Percentiles rank a stretch among this genome's conserved stretches.
Evolutionary conservation across 371 early-diverging fungal genomes (phyloP).

Genomic region (Capniomyces stellatus): DNA sequence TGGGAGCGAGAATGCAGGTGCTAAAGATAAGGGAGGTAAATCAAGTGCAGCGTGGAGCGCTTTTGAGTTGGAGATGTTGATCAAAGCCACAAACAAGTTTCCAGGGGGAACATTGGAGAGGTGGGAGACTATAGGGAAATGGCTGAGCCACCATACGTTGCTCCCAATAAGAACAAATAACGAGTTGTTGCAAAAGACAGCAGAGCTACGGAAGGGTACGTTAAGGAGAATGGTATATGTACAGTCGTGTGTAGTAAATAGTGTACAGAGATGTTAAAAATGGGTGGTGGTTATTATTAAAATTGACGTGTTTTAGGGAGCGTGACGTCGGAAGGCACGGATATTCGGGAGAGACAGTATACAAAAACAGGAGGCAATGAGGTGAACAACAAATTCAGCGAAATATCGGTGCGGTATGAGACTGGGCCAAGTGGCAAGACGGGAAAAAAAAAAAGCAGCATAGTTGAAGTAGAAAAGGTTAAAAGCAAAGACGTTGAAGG

Average conservation of each 20-base stretch:
- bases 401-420: slow-evolving; percentile 8
- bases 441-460: background rate
- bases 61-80: slow-evolving; percentile 31
- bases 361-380: slow-evolving; percentile 16
- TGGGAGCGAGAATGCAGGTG: background rate
- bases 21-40: background rate
- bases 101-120: slow-evolving; percentile 37
- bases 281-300: too few relatives aligned
- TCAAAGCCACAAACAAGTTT: slow-evolving; percentile 40
- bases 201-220: slow-evolving; percentile 26
- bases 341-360: slow-evolving; percentile 21
- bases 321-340: slow-evolving; percentile 8
- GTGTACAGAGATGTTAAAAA: too few relatives aligned
- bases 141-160: slow-evolving; percentile 29
- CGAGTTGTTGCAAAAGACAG: slow-evolving; percentile 30
- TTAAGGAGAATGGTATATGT: background rate
- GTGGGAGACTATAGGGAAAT: slow-evolving; percentile 41
- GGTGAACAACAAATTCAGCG: background rate
- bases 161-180: slow-evolving; percentile 25
- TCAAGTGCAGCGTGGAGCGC: slow-evolving; percentile 22
- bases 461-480: too few relatives aligned
- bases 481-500: too few relatives aligned
- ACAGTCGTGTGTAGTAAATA: too few relatives aligned
- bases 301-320: slow-evolving; percentile 1
- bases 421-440: background rate